Base-by-base conservation (phyloP, 345 rosid genomes). In the Capsella bursapastoris region DNA sequence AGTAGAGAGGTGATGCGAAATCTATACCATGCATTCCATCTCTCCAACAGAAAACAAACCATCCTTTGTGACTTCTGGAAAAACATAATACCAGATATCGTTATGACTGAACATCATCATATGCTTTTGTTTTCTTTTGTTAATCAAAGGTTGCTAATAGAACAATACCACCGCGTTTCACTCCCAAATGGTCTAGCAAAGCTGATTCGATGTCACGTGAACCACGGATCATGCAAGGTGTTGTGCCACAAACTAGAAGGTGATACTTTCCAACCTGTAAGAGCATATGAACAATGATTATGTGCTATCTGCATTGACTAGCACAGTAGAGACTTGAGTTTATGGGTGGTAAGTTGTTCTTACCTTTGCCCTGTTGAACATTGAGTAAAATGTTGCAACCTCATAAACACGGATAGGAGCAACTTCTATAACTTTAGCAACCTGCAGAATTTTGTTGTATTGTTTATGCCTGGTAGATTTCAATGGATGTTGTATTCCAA, bases 41-140 rank as follows among this genome's bases (percentile, higher is more conserved):
- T 96, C 98, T 67, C 98, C 99, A 66, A 96, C 92, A 15, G 99
- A 90, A 86, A 96, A 96, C 73, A 96, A 81, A 47, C 99, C 99
- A 84, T 96, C 99, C 86, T 90, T 90, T 37, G 99, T 96, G 52
- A 96, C 98, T 81, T 92, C 93, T 96, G 87, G 79, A 72, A 56
- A 66, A 13, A 79, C 52, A 79, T 34, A 71, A 25, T 32, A 71
- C 43, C 68, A 68, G 13, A 34, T 28, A 34, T 71, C 47, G 48
- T 68, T 66, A 73, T 13, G 57, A 51, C 51, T 67, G 61, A 75
- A 69, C 48, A 41, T 18, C 28, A 6, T 32, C 4, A 1, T 16
- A 34, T 12, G 16, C 16, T 34, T 57, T 22, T 57, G n/a, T 50
- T 22, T 12, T 6, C 37, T 34, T 34, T 34, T 22, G 25, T 34